Evolutionary conservation across 2,329 filamentous ascomycete species (phyloP), one percentile per base, ranked within the genome.

Genomic region (Chaetomiaceae sp.): DNA sequence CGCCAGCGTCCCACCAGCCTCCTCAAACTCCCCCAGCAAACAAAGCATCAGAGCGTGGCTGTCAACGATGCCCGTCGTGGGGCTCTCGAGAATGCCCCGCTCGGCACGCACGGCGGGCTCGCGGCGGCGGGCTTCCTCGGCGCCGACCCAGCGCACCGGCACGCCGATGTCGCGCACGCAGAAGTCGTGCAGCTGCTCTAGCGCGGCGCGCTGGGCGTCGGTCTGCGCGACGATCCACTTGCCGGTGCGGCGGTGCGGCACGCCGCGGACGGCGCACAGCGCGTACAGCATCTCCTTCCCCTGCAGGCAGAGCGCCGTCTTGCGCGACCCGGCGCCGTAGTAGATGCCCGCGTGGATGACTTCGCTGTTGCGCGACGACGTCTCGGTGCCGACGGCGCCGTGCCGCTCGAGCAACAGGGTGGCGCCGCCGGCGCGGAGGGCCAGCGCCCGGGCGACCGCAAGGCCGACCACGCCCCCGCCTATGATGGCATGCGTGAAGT

Each of bases 211-310:
- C 69, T 97, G 87, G 38, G 68, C 69, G 1, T 74, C 73, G 42
- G 81, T 84, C 69, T 97, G 93, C 1, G 91, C 91, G 1, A 97
- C 86, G 58, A 97, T 86, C 90, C 91, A 96, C 71, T 96, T 97
- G 49, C 89, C 89, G 19, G 81, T 86, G 62, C 84, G 84, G 44
- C 74, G 74, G 67, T 93, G 78, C 0, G 80, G 79, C 41, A 98
- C 84, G 47, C 67, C 65, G 58, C 86, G 71, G 47, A 69, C 69
- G 5, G 69, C 66, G 70, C 91, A 96, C 34, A 95, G 78, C 4
- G 72, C 74, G 67, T 98, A 98, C 49, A 97, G 72, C 63, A 88
- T 72, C 26, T 83, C 63, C 56, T 83, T 83, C 49, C 93, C 93
- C 26, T 73, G 70, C 53, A 96, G 73, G 68, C 93, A 98, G 11